Conservation (phyloP, 1,139 yeast genomes). For the Candida sanyaensis region DNA sequence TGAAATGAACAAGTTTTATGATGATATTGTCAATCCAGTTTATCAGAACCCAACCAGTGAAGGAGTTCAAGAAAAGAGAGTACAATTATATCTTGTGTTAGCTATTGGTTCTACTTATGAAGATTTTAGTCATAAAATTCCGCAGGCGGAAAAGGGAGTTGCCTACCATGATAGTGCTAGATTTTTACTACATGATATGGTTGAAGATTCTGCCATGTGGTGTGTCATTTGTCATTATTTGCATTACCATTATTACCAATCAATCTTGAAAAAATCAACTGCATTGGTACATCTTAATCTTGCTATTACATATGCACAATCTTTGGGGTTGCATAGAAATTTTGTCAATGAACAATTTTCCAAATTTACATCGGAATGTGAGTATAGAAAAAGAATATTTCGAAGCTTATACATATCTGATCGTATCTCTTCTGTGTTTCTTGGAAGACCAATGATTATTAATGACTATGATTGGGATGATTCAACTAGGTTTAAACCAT, state of each 20-base stretch:
- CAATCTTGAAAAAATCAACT: conserved; percentile 37
- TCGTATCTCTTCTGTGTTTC: conserved; percentile 34
- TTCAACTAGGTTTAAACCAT: conserved; percentile 12
- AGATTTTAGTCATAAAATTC: conserved; percentile 17
- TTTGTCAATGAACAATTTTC: conserved; percentile 23
- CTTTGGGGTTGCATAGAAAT: conserved; percentile 27
- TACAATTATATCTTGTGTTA: conserved; percentile 37
- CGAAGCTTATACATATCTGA: conserved; percentile 43
- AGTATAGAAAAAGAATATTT: conserved; percentile 38
- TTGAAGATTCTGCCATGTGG: conserved; percentile 45
- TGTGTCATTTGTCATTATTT: conserved; percentile 41
- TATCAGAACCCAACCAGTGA: conserved; percentile 25
- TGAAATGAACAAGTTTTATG: conserved; percentile 30
- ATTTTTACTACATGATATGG: conserved; percentile 26
- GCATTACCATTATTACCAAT: conserved; percentile 39
- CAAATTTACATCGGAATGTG: conserved; percentile 13
- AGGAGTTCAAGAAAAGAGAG: conserved; percentile 18
- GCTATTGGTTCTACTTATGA: conserved; percentile 41
- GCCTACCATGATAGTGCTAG: conserved; percentile 35
- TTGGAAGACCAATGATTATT: conserved; percentile 45
- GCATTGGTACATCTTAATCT: conserved; percentile 39
- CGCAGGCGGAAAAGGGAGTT: conserved; percentile 20
- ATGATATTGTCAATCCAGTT: conserved; percentile 24
- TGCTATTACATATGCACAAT: conserved; percentile 27
- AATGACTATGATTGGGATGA: conserved; percentile 47